These are phyloP conservation scores for Cercophora samala DNA, from an alignment of 495 filamentous ascomycete genomes.

Conservation along the genomic window DNA sequence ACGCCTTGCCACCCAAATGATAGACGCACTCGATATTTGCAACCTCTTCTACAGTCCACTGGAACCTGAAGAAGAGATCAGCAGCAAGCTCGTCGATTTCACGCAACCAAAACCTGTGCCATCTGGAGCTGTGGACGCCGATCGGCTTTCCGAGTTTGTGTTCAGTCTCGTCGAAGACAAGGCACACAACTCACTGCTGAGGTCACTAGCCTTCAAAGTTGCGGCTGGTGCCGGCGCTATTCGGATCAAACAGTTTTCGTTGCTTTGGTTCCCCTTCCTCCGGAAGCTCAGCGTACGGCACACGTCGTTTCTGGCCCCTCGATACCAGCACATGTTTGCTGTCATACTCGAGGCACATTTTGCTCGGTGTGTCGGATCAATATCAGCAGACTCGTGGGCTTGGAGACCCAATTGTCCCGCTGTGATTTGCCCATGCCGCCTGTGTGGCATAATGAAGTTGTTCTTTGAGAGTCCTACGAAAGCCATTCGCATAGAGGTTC, in stretches of 20 bases:
- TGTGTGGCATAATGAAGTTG: constrained; percentile 12
- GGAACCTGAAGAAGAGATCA: not conserved
- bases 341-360: constrained; percentile 18
- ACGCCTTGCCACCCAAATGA: not conserved
- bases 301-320: constrained; percentile 10
- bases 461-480: not conserved
- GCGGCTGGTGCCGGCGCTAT: constrained; percentile 15
- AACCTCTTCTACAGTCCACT: constrained; percentile 9
- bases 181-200: constrained; percentile 8
- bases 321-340: constrained; percentile 21
- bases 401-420: not conserved
- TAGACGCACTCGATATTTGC: constrained; percentile 12
- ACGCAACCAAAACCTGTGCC: not conserved
- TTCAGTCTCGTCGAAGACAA: constrained; percentile 10
- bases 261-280: constrained; percentile 26
- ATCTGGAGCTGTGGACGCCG: not conserved
- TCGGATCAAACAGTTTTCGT: constrained; percentile 5
- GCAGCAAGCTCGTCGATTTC: not conserved
- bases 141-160: constrained; percentile 14
- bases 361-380: constrained; percentile 8
- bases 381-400: not conserved
- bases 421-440: constrained; percentile 7
- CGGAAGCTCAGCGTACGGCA: constrained; percentile 5
- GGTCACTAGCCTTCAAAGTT: constrained; percentile 18
- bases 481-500: not conserved